Evolutionary conservation across 257 asterid species (phyloP).

Genomic region (Capsicum rhomboideum): DNA sequence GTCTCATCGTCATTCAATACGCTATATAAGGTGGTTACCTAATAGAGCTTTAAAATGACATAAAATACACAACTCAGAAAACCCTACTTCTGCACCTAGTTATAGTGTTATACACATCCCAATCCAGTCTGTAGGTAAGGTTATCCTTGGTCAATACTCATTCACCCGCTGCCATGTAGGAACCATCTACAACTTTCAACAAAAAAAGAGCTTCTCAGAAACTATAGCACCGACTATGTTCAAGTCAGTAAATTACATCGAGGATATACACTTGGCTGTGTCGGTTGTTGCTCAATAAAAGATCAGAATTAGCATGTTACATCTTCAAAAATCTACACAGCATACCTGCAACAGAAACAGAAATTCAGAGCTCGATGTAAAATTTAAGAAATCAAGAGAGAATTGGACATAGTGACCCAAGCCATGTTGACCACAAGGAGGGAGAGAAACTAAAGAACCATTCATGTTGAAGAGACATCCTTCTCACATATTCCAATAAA

Average conservation of each 20-base stretch:
- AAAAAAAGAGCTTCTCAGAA: neutral
- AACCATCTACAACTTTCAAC: neutral
- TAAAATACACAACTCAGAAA: neutral
- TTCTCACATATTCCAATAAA: no score
- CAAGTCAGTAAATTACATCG: neutral
- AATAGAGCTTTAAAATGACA: neutral
- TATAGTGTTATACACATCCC: neutral
- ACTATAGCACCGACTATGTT: neutral
- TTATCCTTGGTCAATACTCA: neutral
- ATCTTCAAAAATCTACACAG: constrained; percentile 1
- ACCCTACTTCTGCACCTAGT: neutral
- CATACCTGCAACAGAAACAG: neutral
- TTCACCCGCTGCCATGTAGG: neutral
- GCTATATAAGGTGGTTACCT: neutral
- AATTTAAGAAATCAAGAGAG: neutral
- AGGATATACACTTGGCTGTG: neutral
- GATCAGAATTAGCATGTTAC: neutral
- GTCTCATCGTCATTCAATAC: neutral
- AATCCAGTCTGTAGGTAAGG: neutral
- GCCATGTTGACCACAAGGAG: no score
- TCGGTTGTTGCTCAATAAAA: neutral
- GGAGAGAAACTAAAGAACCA: no score
- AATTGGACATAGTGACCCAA: no score
- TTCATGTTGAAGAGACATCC: no score
- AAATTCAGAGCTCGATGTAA: neutral